Base-by-base conservation (phyloP, 2,329 filamentous ascomycete genomes). In the Pseudocercospora cruenta region DNA sequence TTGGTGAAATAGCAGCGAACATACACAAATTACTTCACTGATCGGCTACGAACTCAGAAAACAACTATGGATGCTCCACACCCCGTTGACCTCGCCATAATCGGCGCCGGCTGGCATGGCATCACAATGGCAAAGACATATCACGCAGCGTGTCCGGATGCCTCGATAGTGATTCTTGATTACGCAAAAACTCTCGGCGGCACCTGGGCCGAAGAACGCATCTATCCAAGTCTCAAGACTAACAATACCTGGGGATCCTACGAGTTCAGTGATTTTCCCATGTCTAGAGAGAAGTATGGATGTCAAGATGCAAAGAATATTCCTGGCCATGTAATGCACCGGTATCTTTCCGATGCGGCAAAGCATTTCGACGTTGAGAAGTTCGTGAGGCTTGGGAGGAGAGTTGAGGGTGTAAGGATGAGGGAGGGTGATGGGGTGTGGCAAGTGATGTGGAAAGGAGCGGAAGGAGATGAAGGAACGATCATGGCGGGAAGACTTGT, bases 161-260 rank as follows among this genome's bases (percentile, higher is more conserved):
- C 78, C 8, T 75, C 78, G 0, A 72, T 84, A 1, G 59, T 82
- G 83, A 58, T 76, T 75, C 19, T 66, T 24, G 64, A 66, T 26
- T 39, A 24, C 6, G 76, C 74, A 10, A 58, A 60, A 3, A 67
- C 67, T 9, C 53, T 89, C 2, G 91, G 91, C 0, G 91, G 91
- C 3, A 87, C 88, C 14, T 93, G 90, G 91, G 85, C 88, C 5
- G 81, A 86, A 62, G 81, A 90, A 45, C 84, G 90, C 1, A 77
- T 91, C 0, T 90, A 93, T 74, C 86, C 88, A 0, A 87, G 86
- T 1, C 82, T 93, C 57, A 90, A 87, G 72, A 88, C 86, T 61
- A 93, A 94, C 77, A 93, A 93, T 72, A 84, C 91, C 76, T 75
- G 89, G 6, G 90, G 90, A 1, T 90, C 87, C 0, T 91, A 88